phyloP scores from a whole-genome alignment of 495 filamentous ascomycete genomes.

The Trichocladium antarcticum region DNA sequence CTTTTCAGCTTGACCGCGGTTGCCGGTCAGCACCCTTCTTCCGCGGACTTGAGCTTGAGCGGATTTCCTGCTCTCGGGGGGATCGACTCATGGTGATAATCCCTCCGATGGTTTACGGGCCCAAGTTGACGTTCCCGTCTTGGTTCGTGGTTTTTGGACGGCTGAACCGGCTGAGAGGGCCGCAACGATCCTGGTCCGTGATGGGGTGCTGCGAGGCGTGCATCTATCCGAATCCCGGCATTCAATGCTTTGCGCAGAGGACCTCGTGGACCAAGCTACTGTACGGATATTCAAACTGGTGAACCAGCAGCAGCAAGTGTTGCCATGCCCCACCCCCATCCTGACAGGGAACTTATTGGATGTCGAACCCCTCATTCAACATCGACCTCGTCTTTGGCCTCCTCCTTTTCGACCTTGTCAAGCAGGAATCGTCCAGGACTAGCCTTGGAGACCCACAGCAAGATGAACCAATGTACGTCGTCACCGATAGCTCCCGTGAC shows the following conservation, averaged over 20 bases:
- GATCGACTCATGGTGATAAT: no score
- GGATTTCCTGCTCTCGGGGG: no score
- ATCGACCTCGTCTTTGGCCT: background rate
- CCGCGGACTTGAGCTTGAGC: no score
- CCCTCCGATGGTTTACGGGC: no score
- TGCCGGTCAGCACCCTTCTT: conserved; percentile 4
- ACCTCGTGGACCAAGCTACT: no score
- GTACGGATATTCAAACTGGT: no score
- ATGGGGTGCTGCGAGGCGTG: background rate
- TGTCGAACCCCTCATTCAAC: background rate
- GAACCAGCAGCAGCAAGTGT: no score
- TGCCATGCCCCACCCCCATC: no score
- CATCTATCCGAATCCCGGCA: background rate
- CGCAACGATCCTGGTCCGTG: background rate
- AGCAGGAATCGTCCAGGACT: no score
- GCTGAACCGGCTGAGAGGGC: background rate
- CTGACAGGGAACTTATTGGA: no score
- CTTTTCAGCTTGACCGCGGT: conserved; percentile 11
- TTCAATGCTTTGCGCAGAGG: conserved; percentile 15
- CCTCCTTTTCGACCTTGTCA: background rate
- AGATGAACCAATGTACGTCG: conserved; percentile 11
- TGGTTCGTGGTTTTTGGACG: no score
- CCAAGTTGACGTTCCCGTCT: no score
- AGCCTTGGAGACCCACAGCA: background rate
- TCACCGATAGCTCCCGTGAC: conserved; percentile 18